These are phyloP conservation scores for Juncus inflexus DNA, from an alignment of 176 grass and related monocot genomes.

Conservation along the genomic window DNA sequence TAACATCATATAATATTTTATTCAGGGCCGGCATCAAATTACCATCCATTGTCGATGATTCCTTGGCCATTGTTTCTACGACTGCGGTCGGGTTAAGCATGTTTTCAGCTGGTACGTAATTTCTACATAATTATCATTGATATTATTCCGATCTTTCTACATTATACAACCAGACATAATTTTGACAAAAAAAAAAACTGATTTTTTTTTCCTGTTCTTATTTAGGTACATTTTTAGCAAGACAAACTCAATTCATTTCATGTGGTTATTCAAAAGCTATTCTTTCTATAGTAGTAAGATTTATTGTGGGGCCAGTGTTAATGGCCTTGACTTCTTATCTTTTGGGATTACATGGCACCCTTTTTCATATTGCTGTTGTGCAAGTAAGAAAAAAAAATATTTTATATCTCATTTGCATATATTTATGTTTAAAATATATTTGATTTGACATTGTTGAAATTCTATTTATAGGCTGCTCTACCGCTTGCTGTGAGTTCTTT, in stretches of 20 bases:
- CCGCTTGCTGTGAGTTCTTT: conserved; percentile 76
- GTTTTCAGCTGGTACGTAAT: conserved; percentile 61
- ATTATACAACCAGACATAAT: background rate
- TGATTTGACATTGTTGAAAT: background rate
- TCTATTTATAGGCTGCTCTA: conserved; percentile 51
- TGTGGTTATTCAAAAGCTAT: conserved; percentile 65
- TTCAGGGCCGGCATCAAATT: conserved; percentile 53
- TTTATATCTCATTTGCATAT: background rate
- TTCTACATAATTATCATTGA: background rate
- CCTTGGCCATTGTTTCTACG: conserved; percentile 44
- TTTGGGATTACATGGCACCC: conserved; percentile 59
- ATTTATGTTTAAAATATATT: background rate
- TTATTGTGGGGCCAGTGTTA: conserved; percentile 54
- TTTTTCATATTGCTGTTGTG: conserved; percentile 58
- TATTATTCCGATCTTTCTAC: background rate
- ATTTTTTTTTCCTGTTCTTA: background rate
- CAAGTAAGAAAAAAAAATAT: conserved; percentile 33
- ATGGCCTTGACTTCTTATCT: conserved; percentile 51
- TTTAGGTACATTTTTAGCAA: conserved; percentile 76
- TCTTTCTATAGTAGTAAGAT: conserved; percentile 52
- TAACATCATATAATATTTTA: background rate
- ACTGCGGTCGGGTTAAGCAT: conserved; percentile 80
- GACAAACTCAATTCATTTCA: conserved; percentile 52
- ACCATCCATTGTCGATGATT: conserved; percentile 60
- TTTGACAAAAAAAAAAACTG: background rate